These are phyloP conservation scores for Lithospermum erythrorhizon DNA, from an alignment of 257 asterid genomes.

Conservation along the genomic window DNA sequence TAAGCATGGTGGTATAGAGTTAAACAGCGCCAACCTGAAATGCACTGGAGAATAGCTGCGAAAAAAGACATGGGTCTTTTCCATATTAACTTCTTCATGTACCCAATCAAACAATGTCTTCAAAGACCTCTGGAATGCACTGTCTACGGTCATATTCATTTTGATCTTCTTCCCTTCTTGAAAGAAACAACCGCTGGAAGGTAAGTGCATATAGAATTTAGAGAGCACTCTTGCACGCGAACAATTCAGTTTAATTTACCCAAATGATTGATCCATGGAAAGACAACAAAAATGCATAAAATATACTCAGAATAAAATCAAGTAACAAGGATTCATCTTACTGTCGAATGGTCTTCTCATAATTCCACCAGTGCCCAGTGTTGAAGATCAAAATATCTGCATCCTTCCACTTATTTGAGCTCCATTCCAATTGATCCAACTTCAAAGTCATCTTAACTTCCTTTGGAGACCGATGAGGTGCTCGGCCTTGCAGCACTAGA, in stretches of 20 bases:
- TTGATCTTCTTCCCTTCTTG: slow-evolving; percentile 59
- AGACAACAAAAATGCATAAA: background rate
- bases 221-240: background rate
- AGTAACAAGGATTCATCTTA: slow-evolving; percentile 9
- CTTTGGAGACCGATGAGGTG: slow-evolving; percentile 45
- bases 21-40: slow-evolving; percentile 43
- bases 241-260: background rate
- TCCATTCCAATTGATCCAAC: slow-evolving; percentile 84
- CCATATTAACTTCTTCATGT: slow-evolving; percentile 42
- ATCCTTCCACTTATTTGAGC: slow-evolving; percentile 63
- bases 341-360: slow-evolving; percentile 74
- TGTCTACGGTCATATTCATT: slow-evolving; percentile 54
- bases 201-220: slow-evolving; percentile 1
- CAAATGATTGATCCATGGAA: background rate
- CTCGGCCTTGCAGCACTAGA: slow-evolving; percentile 71
- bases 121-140: slow-evolving; percentile 53
- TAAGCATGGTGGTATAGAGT: background rate
- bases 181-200: slow-evolving; percentile 77
- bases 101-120: slow-evolving; percentile 61
- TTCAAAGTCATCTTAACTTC: slow-evolving; percentile 58
- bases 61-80: slow-evolving; percentile 57
- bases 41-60: slow-evolving; percentile 87
- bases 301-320: background rate
- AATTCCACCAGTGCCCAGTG: slow-evolving; percentile 97
- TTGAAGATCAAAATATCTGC: slow-evolving; percentile 77